Conservation (phyloP, 768 basidiomycete species). For the Exsudoporus frostii region DNA sequence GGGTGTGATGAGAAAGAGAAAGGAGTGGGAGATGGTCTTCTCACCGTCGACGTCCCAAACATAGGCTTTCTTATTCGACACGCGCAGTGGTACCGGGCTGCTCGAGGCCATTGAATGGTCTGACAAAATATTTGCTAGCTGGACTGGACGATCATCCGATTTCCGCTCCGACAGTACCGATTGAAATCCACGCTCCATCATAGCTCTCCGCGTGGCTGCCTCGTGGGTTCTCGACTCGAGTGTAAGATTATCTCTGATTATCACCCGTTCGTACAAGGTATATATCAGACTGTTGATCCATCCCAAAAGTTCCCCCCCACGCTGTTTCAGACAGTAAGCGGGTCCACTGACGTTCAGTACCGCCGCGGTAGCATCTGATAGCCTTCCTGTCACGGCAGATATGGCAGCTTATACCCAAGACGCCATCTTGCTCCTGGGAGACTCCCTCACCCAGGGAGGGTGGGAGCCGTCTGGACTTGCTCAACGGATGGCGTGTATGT, state of each 20-base stretch:
- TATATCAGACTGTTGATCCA: neutral
- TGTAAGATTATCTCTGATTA: slow-evolving; percentile 9
- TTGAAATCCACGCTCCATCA: neutral
- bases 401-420: slow-evolving; percentile 61
- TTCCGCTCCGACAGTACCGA: slow-evolving; percentile 15
- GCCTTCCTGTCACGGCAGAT: neutral
- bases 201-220: neutral
- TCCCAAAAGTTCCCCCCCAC: neutral
- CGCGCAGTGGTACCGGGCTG: slow-evolving; percentile 52
- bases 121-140: neutral
- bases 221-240: neutral
- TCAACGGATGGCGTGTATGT: slow-evolving; percentile 52
- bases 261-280: neutral
- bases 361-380: neutral
- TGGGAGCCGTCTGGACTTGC: slow-evolving; percentile 65
- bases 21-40: slow-evolving; percentile 2
- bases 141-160: slow-evolving; percentile 2
- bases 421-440: slow-evolving; percentile 72
- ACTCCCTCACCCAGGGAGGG: slow-evolving; percentile 73
- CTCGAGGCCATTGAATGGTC: slow-evolving; percentile 8
- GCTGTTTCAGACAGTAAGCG: neutral
- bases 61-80: slow-evolving; percentile 77
- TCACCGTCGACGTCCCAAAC: slow-evolving; percentile 88
- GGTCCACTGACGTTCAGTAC: neutral
- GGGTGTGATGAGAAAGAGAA: slow-evolving; percentile 7